These are phyloP conservation scores for Niveomyces coronatus DNA, from an alignment of 2,329 filamentous ascomycete species.

Conservation along the genomic window DNA sequence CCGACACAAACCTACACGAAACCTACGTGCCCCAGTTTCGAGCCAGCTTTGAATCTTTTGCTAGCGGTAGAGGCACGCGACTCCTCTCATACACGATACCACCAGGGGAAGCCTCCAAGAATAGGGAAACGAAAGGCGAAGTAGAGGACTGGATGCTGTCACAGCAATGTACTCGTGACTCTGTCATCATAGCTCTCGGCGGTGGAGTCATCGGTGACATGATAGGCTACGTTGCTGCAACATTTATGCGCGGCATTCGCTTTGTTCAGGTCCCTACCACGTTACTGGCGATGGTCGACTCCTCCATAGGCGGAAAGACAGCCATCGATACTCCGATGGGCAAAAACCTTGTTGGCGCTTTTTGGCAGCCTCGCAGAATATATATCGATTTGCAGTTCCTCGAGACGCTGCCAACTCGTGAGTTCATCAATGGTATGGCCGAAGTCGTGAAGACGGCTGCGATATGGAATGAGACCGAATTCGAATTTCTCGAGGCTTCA, in stretches of 20 bases:
- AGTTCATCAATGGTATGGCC: constrained; percentile 98
- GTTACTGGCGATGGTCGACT: constrained; percentile 93
- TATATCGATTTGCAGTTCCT: constrained; percentile 92
- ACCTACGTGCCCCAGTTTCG: constrained; percentile 74
- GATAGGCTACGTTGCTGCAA: constrained; percentile 94
- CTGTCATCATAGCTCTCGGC: constrained; percentile 86
- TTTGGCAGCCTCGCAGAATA: constrained; percentile 91
- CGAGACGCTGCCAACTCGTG: constrained; percentile 77
- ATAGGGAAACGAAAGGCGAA: constrained; percentile 82
- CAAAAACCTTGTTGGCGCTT: constrained; percentile 91
- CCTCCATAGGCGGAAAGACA: constrained; percentile 95
- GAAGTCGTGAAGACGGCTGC: constrained; percentile 97
- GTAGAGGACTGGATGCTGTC: constrained; percentile 97
- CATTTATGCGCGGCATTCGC: constrained; percentile 94
- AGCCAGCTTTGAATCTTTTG: constrained; percentile 23
- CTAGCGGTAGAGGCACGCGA: constrained; percentile 36
- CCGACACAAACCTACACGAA: constrained; percentile 81
- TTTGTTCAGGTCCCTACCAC: constrained; percentile 97
- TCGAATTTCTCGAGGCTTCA: constrained; percentile 72
- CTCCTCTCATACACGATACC: constrained; percentile 80
- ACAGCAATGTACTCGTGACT: constrained; percentile 88
- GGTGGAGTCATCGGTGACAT: constrained; percentile 97
- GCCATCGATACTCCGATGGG: constrained; percentile 93
- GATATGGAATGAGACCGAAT: constrained; percentile 87
- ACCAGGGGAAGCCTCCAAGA: constrained; percentile 89